Evolutionary conservation across 1,284 basidiomycete species (phyloP).

Genomic region (Irpex sp.): DNA sequence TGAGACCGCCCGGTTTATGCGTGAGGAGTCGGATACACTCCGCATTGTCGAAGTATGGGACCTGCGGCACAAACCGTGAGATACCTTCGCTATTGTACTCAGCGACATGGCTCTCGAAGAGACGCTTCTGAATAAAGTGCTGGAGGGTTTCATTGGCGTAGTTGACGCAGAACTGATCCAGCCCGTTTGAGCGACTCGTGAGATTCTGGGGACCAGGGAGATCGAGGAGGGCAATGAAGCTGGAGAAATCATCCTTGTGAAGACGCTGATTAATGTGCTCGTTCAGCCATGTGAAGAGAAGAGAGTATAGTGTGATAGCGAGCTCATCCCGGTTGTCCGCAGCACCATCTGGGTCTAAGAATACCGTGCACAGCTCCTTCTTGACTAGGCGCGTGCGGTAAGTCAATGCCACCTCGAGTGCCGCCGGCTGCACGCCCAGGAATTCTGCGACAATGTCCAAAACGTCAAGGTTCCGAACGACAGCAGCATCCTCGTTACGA

Average conservation of each 20-base stretch:
- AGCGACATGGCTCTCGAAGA: slow-evolving; percentile 77
- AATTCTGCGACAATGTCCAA: slow-evolving; percentile 87
- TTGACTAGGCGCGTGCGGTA: slow-evolving; percentile 92
- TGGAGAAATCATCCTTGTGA: slow-evolving; percentile 86
- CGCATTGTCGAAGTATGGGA: slow-evolving; percentile 89
- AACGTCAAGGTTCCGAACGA: slow-evolving; percentile 79
- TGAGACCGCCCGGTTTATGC: slow-evolving; percentile 85
- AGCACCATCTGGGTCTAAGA: slow-evolving; percentile 92
- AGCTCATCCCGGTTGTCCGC: slow-evolving; percentile 92
- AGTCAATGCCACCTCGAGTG: slow-evolving; percentile 82
- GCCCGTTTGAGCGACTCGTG: slow-evolving; percentile 79
- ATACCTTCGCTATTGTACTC: slow-evolving; percentile 91
- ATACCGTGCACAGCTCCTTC: slow-evolving; percentile 94
- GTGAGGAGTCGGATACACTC: slow-evolving; percentile 88
- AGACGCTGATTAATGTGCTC: slow-evolving; percentile 95
- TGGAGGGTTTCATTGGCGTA: slow-evolving; percentile 92
- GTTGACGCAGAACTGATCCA: slow-evolving; percentile 97
- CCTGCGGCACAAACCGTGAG: slow-evolving; percentile 60
- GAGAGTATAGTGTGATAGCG: slow-evolving; percentile 88
- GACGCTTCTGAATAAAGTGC: slow-evolving; percentile 74
- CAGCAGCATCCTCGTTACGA: slow-evolving; percentile 84
- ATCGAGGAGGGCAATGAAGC: slow-evolving; percentile 95
- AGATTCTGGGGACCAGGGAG: slow-evolving; percentile 93
- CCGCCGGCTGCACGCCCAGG: slow-evolving; percentile 75
- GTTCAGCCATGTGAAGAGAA: slow-evolving; percentile 96